Evolutionary conservation across 805 yeast species (phyloP), one percentile per base, ranked within the genome.

Genomic region (Schwanniomyces polymorphus): DNA sequence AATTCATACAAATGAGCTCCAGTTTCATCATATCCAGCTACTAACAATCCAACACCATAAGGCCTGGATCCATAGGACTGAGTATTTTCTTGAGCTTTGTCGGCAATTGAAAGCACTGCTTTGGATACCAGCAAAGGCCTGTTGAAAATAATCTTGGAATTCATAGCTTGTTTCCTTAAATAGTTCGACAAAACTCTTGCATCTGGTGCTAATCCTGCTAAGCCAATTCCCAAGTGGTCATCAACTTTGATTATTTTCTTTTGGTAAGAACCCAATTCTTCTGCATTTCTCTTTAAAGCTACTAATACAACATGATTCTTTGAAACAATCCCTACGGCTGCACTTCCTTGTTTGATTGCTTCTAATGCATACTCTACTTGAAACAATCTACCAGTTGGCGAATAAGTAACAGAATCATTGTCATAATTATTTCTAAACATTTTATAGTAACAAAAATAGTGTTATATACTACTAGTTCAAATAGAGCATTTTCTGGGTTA

Each of bases 121-220:
- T 85, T 84, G 47, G 86, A 82, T 14, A 91, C 84, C 52, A 88
- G 85, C 50, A 94, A 74, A 12, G 97, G 91, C 60, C 96, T 83
- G 69, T 90, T 85, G 69, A 81, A 94, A 25, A 91, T 84, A 78
- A 92, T 78, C 59, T 82, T 87, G 28, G 92, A 86, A 53, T 85
- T 81, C 85, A 92, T 86, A 43, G 97, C 95, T 61, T 91, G 94
- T 59, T 89, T 91, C 65, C 98, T 83, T 59, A 94, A 75, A 68
- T 76, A 91, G 64, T 90, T 94, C 42, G 96, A 85, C 57, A 94
- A 77, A 33, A 94, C 96, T 56, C 99, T 80, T 21, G 98, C 99
- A 65, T 94, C 99, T 14, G 99, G 98, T 0, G 98, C 97, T 60
- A 94, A 81, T 8, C 99, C 99, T 1, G 99, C 97, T 47, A 94